Evolutionary conservation across 768 basidiomycete species (phyloP).

Genomic region (Amanita subjunquillea): DNA sequence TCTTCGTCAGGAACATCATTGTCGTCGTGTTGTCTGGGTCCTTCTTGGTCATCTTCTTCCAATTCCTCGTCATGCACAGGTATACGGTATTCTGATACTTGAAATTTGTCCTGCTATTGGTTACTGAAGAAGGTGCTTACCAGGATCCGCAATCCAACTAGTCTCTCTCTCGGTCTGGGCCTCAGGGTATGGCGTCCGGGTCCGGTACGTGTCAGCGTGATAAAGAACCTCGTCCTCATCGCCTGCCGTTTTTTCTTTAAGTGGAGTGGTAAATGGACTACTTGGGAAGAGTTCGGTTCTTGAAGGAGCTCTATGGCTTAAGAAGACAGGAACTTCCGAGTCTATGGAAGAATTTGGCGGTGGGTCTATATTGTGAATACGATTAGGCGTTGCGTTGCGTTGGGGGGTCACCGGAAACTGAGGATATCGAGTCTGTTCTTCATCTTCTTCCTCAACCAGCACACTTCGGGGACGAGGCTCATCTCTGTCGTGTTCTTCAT

Average conservation of each 20-base stretch:
- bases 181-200: constrained; percentile 32
- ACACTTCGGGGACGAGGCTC: constrained; percentile 45
- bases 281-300: constrained; percentile 51
- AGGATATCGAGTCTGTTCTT: constrained; percentile 20
- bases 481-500: constrained; percentile 2
- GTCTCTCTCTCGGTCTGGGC: constrained; percentile 43
- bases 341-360: constrained; percentile 39
- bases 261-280: constrained; percentile 65
- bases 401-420: constrained; percentile 33
- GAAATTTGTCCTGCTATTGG: not conserved
- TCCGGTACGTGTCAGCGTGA: constrained; percentile 42
- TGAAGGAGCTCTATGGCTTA: constrained; percentile 33
- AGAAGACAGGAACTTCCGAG: constrained; percentile 43
- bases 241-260: constrained; percentile 47
- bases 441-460: constrained; percentile 35
- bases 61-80: constrained; percentile 52
- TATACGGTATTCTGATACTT: constrained; percentile 52
- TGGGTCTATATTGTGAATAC: constrained; percentile 38
- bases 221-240: constrained; percentile 65
- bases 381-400: constrained; percentile 22
- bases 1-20: constrained; percentile 20
- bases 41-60: constrained; percentile 35
- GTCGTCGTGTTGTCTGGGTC: constrained; percentile 30
- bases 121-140: constrained; percentile 27
- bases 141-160: constrained; percentile 71